Evolutionary conservation across 2,329 filamentous ascomycete genomes (phyloP).

Genomic region (Epicoccum nigrum): DNA sequence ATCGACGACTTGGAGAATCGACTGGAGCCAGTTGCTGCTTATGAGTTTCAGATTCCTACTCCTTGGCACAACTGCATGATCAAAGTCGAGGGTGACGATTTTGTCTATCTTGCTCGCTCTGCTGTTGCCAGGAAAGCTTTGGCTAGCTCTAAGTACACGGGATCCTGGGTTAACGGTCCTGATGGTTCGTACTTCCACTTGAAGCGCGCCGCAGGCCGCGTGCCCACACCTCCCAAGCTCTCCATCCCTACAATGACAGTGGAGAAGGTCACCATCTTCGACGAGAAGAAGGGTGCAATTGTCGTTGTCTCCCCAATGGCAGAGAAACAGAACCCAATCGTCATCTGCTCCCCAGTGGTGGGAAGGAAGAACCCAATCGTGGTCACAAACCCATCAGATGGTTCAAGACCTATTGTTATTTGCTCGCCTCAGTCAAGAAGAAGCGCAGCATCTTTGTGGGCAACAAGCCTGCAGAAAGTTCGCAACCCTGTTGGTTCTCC

Average conservation of each 20-base stretch:
- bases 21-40: constrained; percentile 32
- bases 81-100: constrained; percentile 39
- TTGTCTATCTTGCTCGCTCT: constrained; percentile 35
- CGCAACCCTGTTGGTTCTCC: constrained; percentile 30
- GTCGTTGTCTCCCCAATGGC: constrained; percentile 28
- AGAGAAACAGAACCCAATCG: constrained; percentile 31
- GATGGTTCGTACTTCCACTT: constrained; percentile 36
- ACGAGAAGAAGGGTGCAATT: constrained; percentile 30
- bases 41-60: constrained; percentile 48
- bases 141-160: constrained; percentile 26
- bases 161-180: constrained; percentile 35
- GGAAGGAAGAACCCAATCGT: constrained; percentile 30
- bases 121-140: constrained; percentile 35
- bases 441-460: constrained; percentile 19
- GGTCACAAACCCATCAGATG: constrained; percentile 26
- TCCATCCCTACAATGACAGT: constrained; percentile 20
- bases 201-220: constrained; percentile 22
- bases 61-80: constrained; percentile 55
- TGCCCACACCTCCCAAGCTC: constrained; percentile 14
- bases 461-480: constrained; percentile 27
- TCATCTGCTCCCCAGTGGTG: constrained; percentile 33
- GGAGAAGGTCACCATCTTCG: constrained; percentile 30
- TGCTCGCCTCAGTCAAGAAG: constrained; percentile 28
- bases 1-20: constrained; percentile 43
- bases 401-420: constrained; percentile 29